Evolutionary conservation across 371 early-diverging fungal species (phyloP).

Genomic region (Mucor sp.): DNA sequence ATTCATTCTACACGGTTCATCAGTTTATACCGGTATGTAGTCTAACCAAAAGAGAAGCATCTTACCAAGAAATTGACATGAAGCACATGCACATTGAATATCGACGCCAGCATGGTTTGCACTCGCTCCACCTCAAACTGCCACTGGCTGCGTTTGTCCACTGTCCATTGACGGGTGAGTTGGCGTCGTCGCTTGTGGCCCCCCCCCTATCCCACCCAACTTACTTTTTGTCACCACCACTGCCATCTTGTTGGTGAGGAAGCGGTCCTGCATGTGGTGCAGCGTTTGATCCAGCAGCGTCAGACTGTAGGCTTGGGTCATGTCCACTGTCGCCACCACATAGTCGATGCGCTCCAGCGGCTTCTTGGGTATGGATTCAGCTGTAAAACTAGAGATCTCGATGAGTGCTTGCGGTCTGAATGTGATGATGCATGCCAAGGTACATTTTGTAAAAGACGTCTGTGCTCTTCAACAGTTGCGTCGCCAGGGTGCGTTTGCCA

Average conservation of each 20-base stretch:
- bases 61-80: slow-evolving; percentile 28
- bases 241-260: slow-evolving; percentile 22
- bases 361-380: slow-evolving; percentile 17
- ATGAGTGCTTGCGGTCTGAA: background rate
- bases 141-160: slow-evolving; percentile 20
- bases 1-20: background rate
- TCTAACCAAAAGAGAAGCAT: background rate
- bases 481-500: slow-evolving; percentile 39
- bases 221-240: slow-evolving; percentile 43
- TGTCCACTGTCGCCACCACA: slow-evolving; percentile 34
- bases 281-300: slow-evolving; percentile 11
- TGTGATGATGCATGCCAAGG: background rate
- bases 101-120: background rate
- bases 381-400: slow-evolving; percentile 19
- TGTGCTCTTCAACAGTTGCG: slow-evolving; percentile 23
- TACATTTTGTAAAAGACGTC: slow-evolving; percentile 37
- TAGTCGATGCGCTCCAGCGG: slow-evolving; percentile 23
- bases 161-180: slow-evolving; percentile 13
- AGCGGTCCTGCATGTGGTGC: slow-evolving; percentile 13
- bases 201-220: no score
- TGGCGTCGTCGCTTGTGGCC: background rate
- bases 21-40: background rate
- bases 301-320: slow-evolving; percentile 29
- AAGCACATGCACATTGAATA: slow-evolving; percentile 21
- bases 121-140: slow-evolving; percentile 20